Base-by-base conservation (phyloP, 208 protist species). In the Leishmania tropica region DNA sequence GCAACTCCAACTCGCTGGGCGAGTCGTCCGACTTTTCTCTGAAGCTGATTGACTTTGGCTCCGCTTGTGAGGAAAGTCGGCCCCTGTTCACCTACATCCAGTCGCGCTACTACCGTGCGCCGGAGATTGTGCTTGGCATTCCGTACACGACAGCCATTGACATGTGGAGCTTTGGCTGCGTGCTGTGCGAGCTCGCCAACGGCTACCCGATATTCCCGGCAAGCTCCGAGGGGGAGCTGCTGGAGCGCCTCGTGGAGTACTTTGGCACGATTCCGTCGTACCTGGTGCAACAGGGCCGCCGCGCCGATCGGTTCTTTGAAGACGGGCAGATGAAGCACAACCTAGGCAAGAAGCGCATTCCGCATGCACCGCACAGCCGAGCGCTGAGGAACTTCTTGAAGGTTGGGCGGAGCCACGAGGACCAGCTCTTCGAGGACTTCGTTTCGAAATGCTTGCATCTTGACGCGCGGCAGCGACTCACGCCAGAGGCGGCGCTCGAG, bases 31-130 rank as follows among this genome's bases (percentile, higher is more conserved):
- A 88, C 83, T 87, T 92, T 40, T 74, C 90, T 40, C 91, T 99
- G 84, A 99, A 99, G 85, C 90, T 99, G 37, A 99, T 99, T 83
- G 99, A 99, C 90, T 99, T 99, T 85, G 99, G 99, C 53, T 98
- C 95, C 67, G 94, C 94, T 19, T 99, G 98, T 90, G 98, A 96
- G 86, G 94, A 97, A 64, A 87, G 98, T 79, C 86, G 97, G 58
- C 81, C 90, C 42, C 80, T 97, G 13, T 99, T 98, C 84, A 98
- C 98, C 45, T 99, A 99, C 85, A 95, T 98, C 71, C 94, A 96
- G 79, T 97, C 96, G 0, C 88, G 96, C 19, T 98, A 97, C 81
- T 98, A 99, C 89, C 95, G 97, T 56, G 97, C 97, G 3, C 95
- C 95, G 21, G 93, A 98, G 84, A 90, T 98, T 35, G 91, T 98